Base-by-base conservation (phyloP, 768 basidiomycete genomes). In the Boletellus sp. region DNA sequence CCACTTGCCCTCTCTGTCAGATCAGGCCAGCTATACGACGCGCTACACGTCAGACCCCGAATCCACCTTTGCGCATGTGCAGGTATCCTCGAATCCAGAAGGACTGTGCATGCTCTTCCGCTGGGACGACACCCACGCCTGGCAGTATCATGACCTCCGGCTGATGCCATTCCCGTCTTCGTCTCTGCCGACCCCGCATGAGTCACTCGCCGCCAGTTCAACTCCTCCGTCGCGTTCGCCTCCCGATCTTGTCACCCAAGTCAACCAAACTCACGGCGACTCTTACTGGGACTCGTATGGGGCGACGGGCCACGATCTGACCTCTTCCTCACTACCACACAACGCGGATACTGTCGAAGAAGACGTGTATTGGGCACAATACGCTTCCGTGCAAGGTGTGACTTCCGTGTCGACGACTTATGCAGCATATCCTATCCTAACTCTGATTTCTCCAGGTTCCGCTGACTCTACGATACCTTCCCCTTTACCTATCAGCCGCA, bases 311-410 rank as follows among this genome's bases (percentile, higher is more conserved):
- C 51, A 59, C 11, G 72, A 70, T 47, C 48, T 53, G 39, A 45
- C 48, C 22, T 57, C 49, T n/a, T 24, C 53, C 47, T 24, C 56
- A 52, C 37, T 45, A 31, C 37, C 40, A 31, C 43, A 55, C 67
- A 47, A 52, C 52, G 42, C 65, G 12, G 46, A 41, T 31, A 19
- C 9, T 19, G 56, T 59, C 1, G 54, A 45, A 36, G 78, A 80
- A 52, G 87, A 87, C 51, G 84, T 83, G 6, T 89, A 89, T 57
- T 89, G 87, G 87, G 85, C 84, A 22, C 83, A 77, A 53, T 89
- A 89, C 63, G 72, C 83, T 26, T 72, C 74, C 17, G 76, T 88
- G 7, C 85, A 89, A 66, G 87, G 87, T 48, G 19, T 37, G 54
- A 54, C 53, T 42, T 52, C 53, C 51, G 28, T 31, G 6, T 58